These are phyloP conservation scores for Neurospora sublineolata DNA, from an alignment of 495 filamentous ascomycete species.

Conservation along the genomic window DNA sequence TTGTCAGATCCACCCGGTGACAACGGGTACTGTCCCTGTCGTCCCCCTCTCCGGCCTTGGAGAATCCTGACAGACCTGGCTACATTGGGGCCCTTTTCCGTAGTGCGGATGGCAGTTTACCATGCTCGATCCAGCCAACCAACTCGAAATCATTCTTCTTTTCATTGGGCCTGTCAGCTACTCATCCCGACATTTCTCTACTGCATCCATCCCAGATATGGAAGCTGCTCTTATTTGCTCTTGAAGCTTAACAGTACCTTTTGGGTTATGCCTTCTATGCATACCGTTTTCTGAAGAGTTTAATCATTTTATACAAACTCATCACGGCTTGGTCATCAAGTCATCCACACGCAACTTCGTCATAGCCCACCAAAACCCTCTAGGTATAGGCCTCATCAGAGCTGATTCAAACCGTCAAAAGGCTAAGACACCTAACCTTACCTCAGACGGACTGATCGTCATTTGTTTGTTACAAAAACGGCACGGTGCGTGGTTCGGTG, in stretches of 20 bases:
- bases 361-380: background rate
- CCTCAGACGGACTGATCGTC: background rate
- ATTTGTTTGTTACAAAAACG: background rate
- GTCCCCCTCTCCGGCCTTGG: background rate
- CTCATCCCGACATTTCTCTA: conserved; percentile 1
- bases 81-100: background rate
- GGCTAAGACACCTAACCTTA: background rate
- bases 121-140: background rate
- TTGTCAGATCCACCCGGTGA: background rate
- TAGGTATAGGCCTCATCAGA: background rate
- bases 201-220: conserved; percentile 5
- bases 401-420: background rate
- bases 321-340: background rate
- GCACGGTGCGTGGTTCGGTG: background rate
- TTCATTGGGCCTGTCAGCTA: conserved; percentile 9
- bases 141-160: background rate
- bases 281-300: background rate
- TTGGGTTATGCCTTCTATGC: background rate
- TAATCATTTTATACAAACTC: background rate
- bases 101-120: background rate
- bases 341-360: background rate
- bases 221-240: conserved; percentile 1
- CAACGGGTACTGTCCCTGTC: background rate
- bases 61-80: background rate
- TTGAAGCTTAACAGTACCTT: background rate